phyloP scores from a whole-genome alignment of 2,329 filamentous ascomycete species.

The Neospermospora avenae region DNA sequence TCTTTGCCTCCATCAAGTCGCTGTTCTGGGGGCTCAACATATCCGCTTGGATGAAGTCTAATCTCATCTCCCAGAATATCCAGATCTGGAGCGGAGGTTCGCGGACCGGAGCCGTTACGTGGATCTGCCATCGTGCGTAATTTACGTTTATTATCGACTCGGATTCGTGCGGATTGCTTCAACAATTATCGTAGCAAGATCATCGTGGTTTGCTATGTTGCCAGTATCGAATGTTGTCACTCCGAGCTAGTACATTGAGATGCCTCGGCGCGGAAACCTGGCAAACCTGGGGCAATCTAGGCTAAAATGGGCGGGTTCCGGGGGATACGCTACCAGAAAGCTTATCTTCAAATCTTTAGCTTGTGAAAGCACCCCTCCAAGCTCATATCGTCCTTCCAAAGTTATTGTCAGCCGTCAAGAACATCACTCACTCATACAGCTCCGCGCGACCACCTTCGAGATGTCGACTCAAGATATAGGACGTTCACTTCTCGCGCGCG shows the following conservation, averaged over 20 bases:
- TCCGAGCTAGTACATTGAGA: not conserved
- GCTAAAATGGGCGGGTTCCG: not conserved
- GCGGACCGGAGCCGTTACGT: slow-evolving; percentile 24
- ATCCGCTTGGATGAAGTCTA: slow-evolving; percentile 71
- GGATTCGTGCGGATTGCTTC: not conserved
- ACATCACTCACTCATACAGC: not conserved
- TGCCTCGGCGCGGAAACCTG: not conserved
- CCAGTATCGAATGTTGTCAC: slow-evolving; percentile 9
- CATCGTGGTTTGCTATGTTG: slow-evolving; percentile 9
- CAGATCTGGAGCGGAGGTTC: slow-evolving; percentile 66
- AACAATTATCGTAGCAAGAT: slow-evolving; percentile 15
- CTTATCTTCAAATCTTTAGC: slow-evolving; percentile 8
- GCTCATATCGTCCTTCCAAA: not conserved
- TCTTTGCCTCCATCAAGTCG: slow-evolving; percentile 55
- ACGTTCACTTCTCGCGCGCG: slow-evolving; percentile 67
- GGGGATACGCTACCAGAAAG: not conserved
- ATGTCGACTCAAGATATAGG: slow-evolving; percentile 39
- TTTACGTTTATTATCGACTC: not conserved
- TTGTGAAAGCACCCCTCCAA: slow-evolving; percentile 18
- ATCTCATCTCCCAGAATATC: slow-evolving; percentile 73
- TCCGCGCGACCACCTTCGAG: not conserved
- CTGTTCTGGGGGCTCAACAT: slow-evolving; percentile 47
- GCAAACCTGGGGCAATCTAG: slow-evolving; percentile 14
- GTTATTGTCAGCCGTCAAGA: not conserved
- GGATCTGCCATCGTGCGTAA: slow-evolving; percentile 37